A percentile compares a stretch with the other conserved stretches of the same genome.
phyloP scores from a whole-genome alignment of 352 stramenopile species.

The Pythium dissimile region DNA sequence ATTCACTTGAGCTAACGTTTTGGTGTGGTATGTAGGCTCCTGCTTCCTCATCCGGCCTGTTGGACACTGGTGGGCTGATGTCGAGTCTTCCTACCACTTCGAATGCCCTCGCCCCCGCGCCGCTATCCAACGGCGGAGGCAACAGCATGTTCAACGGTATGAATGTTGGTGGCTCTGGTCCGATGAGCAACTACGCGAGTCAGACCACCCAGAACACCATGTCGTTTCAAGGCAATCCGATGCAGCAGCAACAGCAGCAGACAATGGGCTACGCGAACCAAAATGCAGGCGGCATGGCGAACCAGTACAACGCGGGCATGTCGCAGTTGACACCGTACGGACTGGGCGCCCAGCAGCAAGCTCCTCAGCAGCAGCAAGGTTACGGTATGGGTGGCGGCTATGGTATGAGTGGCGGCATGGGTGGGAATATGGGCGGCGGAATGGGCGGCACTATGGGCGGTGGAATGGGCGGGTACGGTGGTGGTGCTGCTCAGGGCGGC shows the following conservation, averaged over 20 bases:
- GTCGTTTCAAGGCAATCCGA: slow-evolving; percentile 25
- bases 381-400: slow-evolving; percentile 41
- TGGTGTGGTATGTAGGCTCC: neutral
- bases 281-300: slow-evolving; percentile 9
- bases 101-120: slow-evolving; percentile 19
- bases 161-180: slow-evolving; percentile 33
- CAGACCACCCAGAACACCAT: slow-evolving; percentile 42
- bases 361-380: slow-evolving; percentile 35
- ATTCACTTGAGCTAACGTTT: neutral
- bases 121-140: slow-evolving; percentile 6
- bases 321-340: slow-evolving; percentile 82
- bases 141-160: slow-evolving; percentile 65
- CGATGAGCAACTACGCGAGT: slow-evolving; percentile 34
- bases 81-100: slow-evolving; percentile 39
- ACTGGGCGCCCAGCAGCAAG: slow-evolving; percentile 27
- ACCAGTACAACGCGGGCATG: slow-evolving; percentile 57
- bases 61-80: slow-evolving; percentile 44
- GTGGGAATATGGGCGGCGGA: slow-evolving; percentile 14
- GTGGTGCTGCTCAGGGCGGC: slow-evolving; percentile 14
- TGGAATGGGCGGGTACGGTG: slow-evolving; percentile 28
- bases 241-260: slow-evolving; percentile 19
- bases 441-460: slow-evolving; percentile 25
- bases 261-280: slow-evolving; percentile 30
- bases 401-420: slow-evolving; percentile 13
- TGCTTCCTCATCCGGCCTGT: slow-evolving; percentile 33